Evolutionary conservation across 768 basidiomycete genomes (phyloP).

Genomic region (Amanita thiersii): DNA sequence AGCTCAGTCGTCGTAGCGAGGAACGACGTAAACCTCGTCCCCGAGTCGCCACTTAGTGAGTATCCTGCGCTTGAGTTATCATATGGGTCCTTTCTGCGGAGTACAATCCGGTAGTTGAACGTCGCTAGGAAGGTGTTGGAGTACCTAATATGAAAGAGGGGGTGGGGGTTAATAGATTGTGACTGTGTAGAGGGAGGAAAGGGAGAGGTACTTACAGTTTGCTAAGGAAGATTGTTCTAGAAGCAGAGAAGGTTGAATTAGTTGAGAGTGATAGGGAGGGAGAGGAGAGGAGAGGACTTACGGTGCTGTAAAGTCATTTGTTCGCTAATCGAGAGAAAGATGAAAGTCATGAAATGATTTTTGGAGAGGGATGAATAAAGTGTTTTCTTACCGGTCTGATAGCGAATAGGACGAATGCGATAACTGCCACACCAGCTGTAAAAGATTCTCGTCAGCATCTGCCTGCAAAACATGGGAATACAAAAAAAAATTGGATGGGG

Average conservation of each 20-base stretch:
- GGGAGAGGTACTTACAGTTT: not conserved
- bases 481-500: too few species aligned
- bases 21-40: too few species aligned
- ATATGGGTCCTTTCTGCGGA: too few species aligned
- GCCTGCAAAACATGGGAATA: not conserved
- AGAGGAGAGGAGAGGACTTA: not conserved
- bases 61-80: too few species aligned
- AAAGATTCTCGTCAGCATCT: not conserved
- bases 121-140: conserved; percentile 18
- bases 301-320: not conserved
- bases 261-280: not conserved
- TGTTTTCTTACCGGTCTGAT: not conserved
- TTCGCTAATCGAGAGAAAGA: not conserved
- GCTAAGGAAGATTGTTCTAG: not conserved
- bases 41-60: too few species aligned
- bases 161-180: conserved; percentile 11
- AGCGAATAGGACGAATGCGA: not conserved
- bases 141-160: conserved; percentile 10
- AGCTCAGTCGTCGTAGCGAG: too few species aligned
- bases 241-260: not conserved
- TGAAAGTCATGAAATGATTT: too few species aligned
- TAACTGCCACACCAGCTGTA: not conserved
- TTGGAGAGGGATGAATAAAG: not conserved
- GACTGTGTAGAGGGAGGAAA: not conserved
- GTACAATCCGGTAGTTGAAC: conserved; percentile 16